Evolutionary conservation across 345 rosid species (phyloP), one percentile per base, ranked within the genome.

Genomic region (Brassica nigra): DNA sequence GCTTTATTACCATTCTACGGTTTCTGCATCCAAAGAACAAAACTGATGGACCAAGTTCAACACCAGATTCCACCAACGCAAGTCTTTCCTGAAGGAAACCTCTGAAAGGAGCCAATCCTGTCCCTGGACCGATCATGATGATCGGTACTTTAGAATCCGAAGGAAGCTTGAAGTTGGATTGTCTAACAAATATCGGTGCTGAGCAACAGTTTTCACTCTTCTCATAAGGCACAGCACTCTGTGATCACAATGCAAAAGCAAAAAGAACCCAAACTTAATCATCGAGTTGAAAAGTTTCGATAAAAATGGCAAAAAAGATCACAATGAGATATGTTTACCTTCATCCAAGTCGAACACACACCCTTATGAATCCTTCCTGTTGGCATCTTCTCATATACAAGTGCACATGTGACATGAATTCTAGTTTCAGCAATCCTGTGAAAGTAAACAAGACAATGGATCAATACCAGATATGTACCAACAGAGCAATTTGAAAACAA

Each of bases 101-200:
- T 84, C 99, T 88, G 83, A 96, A 96, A 62, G 98, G 99, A 86
- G 99, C 98, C 80, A 92, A 85, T 31, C 99, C 99, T 68, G 98
- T 92, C 59, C 98, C 98, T 68, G 99, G 98, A 80, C 98, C 99
- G 81, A 96, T 85, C 97, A 96, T 93, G 74, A 96, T 85, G 71
- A 96, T 80, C 30, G 98, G 98, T 62, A 92, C 90, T 58, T 86
- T 87, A 71, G 89, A 58, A 82, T 93, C 94, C 6, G 83, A 58
- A 62, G 98, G 97, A 82, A 96, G 96, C 85, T 86, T 96, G 82
- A 96, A 96, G 85, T 91, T 92, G 23, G 59, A 54, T 54, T 54
- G 59, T 9, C 59, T 54, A 54, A 54, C 59, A 16, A 54, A 54
- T 54, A 93, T 85, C 6, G 98, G 94, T 10, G 97, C 95, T 83